Percentiles rank a stretch among this genome's conserved stretches.
phyloP scores from a whole-genome alignment of 202 grass and related monocot species.

The Zizania palustris region DNA sequence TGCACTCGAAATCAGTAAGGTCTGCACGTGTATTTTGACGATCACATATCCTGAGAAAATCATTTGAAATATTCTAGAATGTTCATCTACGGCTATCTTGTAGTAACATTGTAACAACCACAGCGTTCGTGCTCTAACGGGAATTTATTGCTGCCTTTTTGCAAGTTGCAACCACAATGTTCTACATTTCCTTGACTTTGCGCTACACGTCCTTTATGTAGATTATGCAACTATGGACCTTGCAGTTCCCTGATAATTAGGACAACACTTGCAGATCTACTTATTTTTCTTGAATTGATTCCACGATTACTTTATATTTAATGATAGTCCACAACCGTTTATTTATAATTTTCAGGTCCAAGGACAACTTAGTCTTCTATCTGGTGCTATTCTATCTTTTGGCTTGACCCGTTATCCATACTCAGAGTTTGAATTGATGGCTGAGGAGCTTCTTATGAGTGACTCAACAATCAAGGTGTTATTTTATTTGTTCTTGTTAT shows the following conservation, averaged over 20 bases:
- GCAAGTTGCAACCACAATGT: constrained; percentile 11
- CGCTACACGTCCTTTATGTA: background rate
- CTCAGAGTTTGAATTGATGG: constrained; percentile 97
- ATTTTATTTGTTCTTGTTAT: constrained; percentile 32
- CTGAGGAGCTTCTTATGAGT: constrained; percentile 99
- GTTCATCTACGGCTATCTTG: constrained; percentile 16
- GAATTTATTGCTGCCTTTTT: constrained; percentile 1
- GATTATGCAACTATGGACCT: constrained; percentile 4
- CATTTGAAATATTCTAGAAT: constrained; percentile 34
- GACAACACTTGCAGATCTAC: background rate
- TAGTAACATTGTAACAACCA: background rate
- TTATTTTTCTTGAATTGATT: constrained; percentile 25
- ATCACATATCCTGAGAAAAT: constrained; percentile 27
- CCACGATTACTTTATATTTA: constrained; percentile 11
- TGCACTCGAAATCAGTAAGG: constrained; percentile 16
- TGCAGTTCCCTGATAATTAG: constrained; percentile 36
- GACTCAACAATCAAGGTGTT: constrained; percentile 95
- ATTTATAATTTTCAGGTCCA: constrained; percentile 77
- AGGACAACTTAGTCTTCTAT: constrained; percentile 89
- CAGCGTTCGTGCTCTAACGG: constrained; percentile 1
- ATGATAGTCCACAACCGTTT: constrained; percentile 8
- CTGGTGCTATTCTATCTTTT: constrained; percentile 82
- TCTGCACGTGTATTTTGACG: background rate
- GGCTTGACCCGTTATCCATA: constrained; percentile 93
- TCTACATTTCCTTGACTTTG: constrained; percentile 29